Evolutionary conservation across 2,329 filamentous ascomycete species (phyloP).

Genomic region (Chrysoporthe puriensis): DNA sequence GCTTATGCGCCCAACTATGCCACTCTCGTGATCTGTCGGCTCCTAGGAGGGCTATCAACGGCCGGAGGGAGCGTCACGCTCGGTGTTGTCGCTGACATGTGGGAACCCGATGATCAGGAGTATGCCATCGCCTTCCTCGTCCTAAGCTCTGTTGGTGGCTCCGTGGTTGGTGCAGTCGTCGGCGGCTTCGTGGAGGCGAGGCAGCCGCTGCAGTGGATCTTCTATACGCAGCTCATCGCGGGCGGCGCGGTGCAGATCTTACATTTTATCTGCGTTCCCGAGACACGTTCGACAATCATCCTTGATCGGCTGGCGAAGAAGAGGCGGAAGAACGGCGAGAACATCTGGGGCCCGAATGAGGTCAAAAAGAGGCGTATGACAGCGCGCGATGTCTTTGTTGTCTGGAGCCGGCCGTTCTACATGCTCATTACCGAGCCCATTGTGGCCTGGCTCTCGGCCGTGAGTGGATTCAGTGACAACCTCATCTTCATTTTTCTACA

Average conservation of each 20-base stretch:
- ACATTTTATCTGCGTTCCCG: constrained; percentile 55
- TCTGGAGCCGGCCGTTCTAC: constrained; percentile 68
- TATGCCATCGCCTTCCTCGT: constrained; percentile 65
- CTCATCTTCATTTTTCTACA: constrained; percentile 80
- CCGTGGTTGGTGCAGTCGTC: constrained; percentile 56
- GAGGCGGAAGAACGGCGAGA: constrained; percentile 51
- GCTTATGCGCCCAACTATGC: constrained; percentile 47
- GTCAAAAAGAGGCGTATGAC: constrained; percentile 34
- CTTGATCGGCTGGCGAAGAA: constrained; percentile 62
- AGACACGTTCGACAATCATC: constrained; percentile 61
- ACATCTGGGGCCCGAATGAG: constrained; percentile 53
- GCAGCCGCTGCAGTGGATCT: constrained; percentile 54
- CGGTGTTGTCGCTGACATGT: constrained; percentile 68
- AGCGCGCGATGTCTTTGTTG: constrained; percentile 46
- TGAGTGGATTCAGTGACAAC: constrained; percentile 73
- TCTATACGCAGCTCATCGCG: constrained; percentile 65
- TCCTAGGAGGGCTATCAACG: constrained; percentile 59
- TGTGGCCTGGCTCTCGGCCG: constrained; percentile 69
- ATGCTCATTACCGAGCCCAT: constrained; percentile 78
- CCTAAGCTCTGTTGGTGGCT: constrained; percentile 58
- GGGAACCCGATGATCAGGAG: constrained; percentile 59
- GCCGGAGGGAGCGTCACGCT: constrained; percentile 68
- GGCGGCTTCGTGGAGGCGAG: constrained; percentile 36
- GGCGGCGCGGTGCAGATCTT: constrained; percentile 54
- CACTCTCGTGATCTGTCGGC: constrained; percentile 47